Conservation (phyloP, 164 flowering plant species). For the Houttuynia cordata region DNA sequence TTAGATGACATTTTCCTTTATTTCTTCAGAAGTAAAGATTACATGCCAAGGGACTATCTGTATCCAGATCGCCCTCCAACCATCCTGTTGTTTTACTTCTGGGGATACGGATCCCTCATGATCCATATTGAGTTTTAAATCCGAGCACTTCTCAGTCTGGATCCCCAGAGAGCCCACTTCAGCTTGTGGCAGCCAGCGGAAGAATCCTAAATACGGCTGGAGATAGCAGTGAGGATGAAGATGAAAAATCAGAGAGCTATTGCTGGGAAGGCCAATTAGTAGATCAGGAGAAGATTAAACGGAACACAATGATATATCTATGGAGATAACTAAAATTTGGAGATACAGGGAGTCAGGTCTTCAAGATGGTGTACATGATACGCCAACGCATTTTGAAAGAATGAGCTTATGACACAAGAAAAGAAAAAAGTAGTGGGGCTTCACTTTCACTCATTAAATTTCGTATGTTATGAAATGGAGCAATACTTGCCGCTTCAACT, state of each 20-base stretch:
- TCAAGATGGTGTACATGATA: not conserved
- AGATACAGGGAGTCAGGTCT: constrained; percentile 17
- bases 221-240: constrained; percentile 62
- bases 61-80: constrained; percentile 13
- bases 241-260: constrained; percentile 53
- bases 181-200: constrained; percentile 23
- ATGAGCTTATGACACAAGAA: not conserved
- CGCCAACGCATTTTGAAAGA: not conserved
- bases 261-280: constrained; percentile 45
- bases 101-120: constrained; percentile 40
- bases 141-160: constrained; percentile 38
- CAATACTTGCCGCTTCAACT: not conserved
- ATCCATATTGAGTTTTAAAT: constrained; percentile 36
- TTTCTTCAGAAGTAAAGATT: constrained; percentile 72
- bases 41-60: constrained; percentile 44
- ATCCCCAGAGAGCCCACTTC: constrained; percentile 82
- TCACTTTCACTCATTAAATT: constrained; percentile 1
- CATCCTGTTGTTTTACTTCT: constrained; percentile 27
- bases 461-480: not conserved
- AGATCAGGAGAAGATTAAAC: constrained; percentile 17
- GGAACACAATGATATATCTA: constrained; percentile 11
- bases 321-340: constrained; percentile 50
- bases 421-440: constrained; percentile 2
- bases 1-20: not conserved
- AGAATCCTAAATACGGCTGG: constrained; percentile 39